Evolutionary conservation across 2,329 filamentous ascomycete genomes (phyloP), one percentile per base, ranked within the genome.

Genomic region (Penicillium sp.): DNA sequence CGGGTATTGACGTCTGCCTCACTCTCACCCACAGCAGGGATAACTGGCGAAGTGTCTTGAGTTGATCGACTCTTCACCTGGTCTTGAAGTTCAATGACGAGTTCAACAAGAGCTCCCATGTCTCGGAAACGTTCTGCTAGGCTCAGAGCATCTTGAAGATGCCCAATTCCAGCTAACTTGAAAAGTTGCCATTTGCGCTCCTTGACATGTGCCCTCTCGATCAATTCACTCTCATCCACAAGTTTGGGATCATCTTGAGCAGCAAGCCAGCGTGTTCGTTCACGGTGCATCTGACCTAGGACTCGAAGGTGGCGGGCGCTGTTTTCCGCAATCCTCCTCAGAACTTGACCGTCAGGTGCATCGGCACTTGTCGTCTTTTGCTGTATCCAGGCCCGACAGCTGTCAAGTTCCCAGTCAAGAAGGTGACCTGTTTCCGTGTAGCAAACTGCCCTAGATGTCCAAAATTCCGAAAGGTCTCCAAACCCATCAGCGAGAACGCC

Each of bases 401-500:
- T 65, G 38, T 69, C 66, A 18, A 70, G 56, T 41, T 69, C 64
- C 33, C 66, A 53, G 34, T 69, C 63, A 30, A 70, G 53, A n/a
- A 70, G 47, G 40, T 65, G 56, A 7, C 63, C 57, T 5, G 60
- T 63, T 50, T 69, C 65, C 21, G 55, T 48, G 37, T 66, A 70
- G 19, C 60, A 60, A 31, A 67, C 58, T 28, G 45, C 51, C 29
- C 63, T 80, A 11, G 87, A 89, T 0, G 90, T 96, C 93, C 93
- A 98, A 30, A 90, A 86, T 44, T 87, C 82, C 0, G 84, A 79
- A 7, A 96, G 73, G 8, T 76, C 79, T 14, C 82, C 76, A 57
- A 88, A 90, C 30, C 79, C 78, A 11, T 75, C 69, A 2, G 71
- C 68, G 7, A 87, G 65, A 16, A 87, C 77, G 5, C 84, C 83